phyloP scores from a whole-genome alignment of 2,329 filamentous ascomycete species.

The Teratosphaeria nubilosa region DNA sequence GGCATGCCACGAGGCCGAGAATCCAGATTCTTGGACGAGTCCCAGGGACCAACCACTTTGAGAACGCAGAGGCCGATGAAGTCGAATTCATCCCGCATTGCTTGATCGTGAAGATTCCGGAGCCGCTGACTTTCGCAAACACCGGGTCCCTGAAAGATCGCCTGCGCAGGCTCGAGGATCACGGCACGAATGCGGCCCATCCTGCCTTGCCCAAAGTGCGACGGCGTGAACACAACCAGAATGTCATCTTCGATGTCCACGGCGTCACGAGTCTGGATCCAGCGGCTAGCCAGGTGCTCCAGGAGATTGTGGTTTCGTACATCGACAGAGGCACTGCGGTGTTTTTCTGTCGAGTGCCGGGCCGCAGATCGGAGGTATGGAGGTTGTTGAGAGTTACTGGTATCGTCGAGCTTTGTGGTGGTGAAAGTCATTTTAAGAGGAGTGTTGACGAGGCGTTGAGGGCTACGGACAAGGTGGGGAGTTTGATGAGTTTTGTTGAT shows the following conservation, averaged over 20 bases:
- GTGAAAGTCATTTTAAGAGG: constrained; percentile 64
- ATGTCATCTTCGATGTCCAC: constrained; percentile 94
- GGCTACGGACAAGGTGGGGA: not conserved
- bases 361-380: constrained; percentile 47
- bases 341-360: constrained; percentile 56
- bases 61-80: constrained; percentile 59
- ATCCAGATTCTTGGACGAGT: constrained; percentile 94
- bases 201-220: constrained; percentile 76
- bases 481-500: not conserved
- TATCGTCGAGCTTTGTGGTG: constrained; percentile 75
- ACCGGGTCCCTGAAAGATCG: constrained; percentile 79
- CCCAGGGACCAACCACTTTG: constrained; percentile 67
- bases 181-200: constrained; percentile 70
- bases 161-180: constrained; percentile 72
- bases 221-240: constrained; percentile 70
- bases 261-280: constrained; percentile 94
- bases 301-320: constrained; percentile 78
- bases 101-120: constrained; percentile 93
- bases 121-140: constrained; percentile 93
- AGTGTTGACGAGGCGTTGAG: constrained; percentile 77
- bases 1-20: constrained; percentile 79
- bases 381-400: constrained; percentile 65
- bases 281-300: constrained; percentile 81
- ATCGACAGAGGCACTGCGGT: constrained; percentile 65
- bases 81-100: constrained; percentile 88